Base-by-base conservation (phyloP, 176 grass and related monocot species). In the Eragrostis curvula region DNA sequence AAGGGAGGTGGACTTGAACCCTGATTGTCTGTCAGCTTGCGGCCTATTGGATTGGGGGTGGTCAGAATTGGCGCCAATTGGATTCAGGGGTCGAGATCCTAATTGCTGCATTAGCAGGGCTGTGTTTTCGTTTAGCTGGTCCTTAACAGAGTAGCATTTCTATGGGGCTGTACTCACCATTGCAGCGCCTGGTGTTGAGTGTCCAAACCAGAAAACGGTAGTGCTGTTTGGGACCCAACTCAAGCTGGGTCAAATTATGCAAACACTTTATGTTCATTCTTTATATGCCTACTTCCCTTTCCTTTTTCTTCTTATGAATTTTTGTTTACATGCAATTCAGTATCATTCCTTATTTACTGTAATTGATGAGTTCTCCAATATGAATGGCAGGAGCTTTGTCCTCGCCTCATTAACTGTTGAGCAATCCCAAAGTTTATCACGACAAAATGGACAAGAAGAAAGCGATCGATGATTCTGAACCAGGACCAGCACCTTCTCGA, bases 381-480 rank as follows among this genome's bases (percentile, higher is more conserved):
- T 12, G 68, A 71, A 63, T 58, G 43, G n/a, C 15, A 36, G 63
- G 55, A 24, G 64, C 36, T 62, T 21, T 39, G 43, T 69, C 39
- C 55, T 44, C 5, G 63, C 39, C 55, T 44, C 5, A 29, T n/a
- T 48, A 59, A 71, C 59, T 42, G 47, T 13, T 43, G 82, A 72
- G 64, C 56, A 15, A 25, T 77, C 50, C n/a, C 49, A 13, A 57
- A 30, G 12, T 39, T 45, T 13, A 24, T 28, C 32, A 58, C n/a
- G 68, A 18, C 66, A 36, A 12, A 52, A 95, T 95, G 91, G 91
- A 97, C 62, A 97, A 93, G 86, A 97, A 93, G 72, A 86, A 74
- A 73, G 75, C 70, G 3, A 21, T 59, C 1, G 70, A 93, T 73
- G 89, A 92, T 51, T 51, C 78, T 59, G 94, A 92, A 81, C 81